These are phyloP conservation scores for Cyanidiococcus yangmingshanensis DNA, from an alignment of 23 red algal genomes.

Conservation along the genomic window DNA sequence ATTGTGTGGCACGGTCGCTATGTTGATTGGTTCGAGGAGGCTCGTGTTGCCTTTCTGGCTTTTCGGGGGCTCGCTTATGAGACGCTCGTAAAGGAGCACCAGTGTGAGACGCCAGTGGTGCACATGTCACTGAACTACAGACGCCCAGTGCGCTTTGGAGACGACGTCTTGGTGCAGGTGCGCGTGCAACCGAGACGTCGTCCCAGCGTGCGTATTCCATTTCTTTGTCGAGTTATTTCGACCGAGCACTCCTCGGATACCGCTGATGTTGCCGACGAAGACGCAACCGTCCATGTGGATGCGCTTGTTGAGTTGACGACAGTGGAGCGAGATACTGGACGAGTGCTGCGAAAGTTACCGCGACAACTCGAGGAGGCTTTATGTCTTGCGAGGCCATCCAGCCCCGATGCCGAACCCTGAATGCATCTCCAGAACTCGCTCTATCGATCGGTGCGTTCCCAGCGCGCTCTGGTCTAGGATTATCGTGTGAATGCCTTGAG, in stretches of 20 bases:
- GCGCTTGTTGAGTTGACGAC: background rate
- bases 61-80: background rate
- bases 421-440: too few species aligned
- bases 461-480: too few species aligned
- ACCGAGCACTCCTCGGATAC: too few species aligned
- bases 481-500: too few species aligned
- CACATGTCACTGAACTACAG: constrained; percentile 14
- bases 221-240: background rate
- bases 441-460: too few species aligned
- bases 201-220: background rate
- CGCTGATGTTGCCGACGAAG: background rate
- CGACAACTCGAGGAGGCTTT: background rate
- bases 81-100: constrained; percentile 4
- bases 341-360: background rate
- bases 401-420: too few species aligned
- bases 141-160: constrained; percentile 18
- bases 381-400: too few species aligned
- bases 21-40: constrained; percentile 25
- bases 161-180: background rate
- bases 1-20: constrained; percentile 31
- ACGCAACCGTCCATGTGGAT: background rate
- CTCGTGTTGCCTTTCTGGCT: background rate
- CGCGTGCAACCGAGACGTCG: constrained; percentile 1
- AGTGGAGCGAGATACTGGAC: background rate
- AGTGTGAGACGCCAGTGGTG: constrained; percentile 15